Base-by-base conservation (phyloP, 2,329 filamentous ascomycete genomes). In the Pseudocercospora ulei region DNA sequence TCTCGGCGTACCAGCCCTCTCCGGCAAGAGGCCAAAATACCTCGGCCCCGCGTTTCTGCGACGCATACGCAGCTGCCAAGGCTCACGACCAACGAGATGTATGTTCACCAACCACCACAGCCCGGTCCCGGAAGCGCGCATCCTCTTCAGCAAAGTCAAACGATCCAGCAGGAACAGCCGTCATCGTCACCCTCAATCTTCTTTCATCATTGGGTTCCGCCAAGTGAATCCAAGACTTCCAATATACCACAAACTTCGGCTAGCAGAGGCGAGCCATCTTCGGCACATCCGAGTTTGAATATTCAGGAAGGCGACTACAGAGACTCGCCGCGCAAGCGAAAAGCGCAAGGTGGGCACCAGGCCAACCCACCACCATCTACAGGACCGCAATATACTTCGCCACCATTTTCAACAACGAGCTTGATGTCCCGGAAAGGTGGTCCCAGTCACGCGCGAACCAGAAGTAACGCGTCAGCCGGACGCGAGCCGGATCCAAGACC, bases 161-260 rank as follows among this genome's bases (percentile, higher is more conserved):
- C 67, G 5, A 62, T 68, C 29, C 70, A 72, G 43, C 75, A 78
- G 52, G 72, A 80, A 50, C 75, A 77, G 30, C 63, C 74, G 28
- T 69, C 78, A 47, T 72, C 76, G 11, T 83, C 81, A 25, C 77
- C 80, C 0, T 81, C 79, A 13, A 82, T 93, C 31, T 90, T 84
- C 61, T 94, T 94, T 59, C 84, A 93, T 57, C 84, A 93, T 58
- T 94, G 86, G 85, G 82, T 88, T 43, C 86, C 86, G 29, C 86
- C 86, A 8, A 73, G 70, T 48, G 70, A 67, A 38, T 59, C 62
- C 39, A 58, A 72, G 43, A 65, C 70, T 41, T 75, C 76, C 54
- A 39, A 43, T 20, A 78, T 81, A 58, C 80, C 81, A 44, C 74
- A 73, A 55, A 81, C 80, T 46, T 80, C 82, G 56, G 79, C 81